Evolutionary conservation across 2,329 filamentous ascomycete genomes (phyloP).

Genomic region (Fusarium verticillioides): DNA sequence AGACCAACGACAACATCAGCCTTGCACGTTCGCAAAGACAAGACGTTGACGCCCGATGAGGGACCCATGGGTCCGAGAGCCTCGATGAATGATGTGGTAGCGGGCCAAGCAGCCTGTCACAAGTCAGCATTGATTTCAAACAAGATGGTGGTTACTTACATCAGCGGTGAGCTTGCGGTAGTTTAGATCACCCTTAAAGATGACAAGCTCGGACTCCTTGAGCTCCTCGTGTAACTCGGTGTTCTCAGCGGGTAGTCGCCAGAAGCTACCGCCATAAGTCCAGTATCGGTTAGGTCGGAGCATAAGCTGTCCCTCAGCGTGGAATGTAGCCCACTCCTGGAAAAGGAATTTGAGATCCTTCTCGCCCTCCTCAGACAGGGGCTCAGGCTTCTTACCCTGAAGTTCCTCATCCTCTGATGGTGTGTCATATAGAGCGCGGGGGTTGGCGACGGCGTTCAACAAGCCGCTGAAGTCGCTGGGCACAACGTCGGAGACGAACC

Average conservation of each 20-base stretch:
- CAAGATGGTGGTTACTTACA: slow-evolving; percentile 61
- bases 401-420: slow-evolving; percentile 74
- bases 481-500: slow-evolving; percentile 97
- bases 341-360: slow-evolving; percentile 81
- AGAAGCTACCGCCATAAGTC: slow-evolving; percentile 89
- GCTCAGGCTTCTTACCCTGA: slow-evolving; percentile 65
- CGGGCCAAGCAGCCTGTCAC: slow-evolving; percentile 71
- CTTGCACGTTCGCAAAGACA: slow-evolving; percentile 94
- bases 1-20: slow-evolving; percentile 94
- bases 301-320: slow-evolving; percentile 84
- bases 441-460: slow-evolving; percentile 80
- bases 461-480: slow-evolving; percentile 87
- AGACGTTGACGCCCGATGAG: slow-evolving; percentile 82
- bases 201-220: slow-evolving; percentile 83
- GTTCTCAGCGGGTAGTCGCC: slow-evolving; percentile 80
- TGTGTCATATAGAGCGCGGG: slow-evolving; percentile 81
- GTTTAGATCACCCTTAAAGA: slow-evolving; percentile 98
- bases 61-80: slow-evolving; percentile 89
- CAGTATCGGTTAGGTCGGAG: slow-evolving; percentile 90
- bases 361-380: slow-evolving; percentile 74
- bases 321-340: slow-evolving; percentile 80
- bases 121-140: slow-evolving; percentile 13
- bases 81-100: slow-evolving; percentile 84
- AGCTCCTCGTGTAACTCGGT: slow-evolving; percentile 79
- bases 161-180: slow-evolving; percentile 93